Percentiles rank a stretch among this genome's conserved stretches.
phyloP scores from a whole-genome alignment of 2,329 filamentous ascomycete species.

The Penicillium brasilianum region DNA sequence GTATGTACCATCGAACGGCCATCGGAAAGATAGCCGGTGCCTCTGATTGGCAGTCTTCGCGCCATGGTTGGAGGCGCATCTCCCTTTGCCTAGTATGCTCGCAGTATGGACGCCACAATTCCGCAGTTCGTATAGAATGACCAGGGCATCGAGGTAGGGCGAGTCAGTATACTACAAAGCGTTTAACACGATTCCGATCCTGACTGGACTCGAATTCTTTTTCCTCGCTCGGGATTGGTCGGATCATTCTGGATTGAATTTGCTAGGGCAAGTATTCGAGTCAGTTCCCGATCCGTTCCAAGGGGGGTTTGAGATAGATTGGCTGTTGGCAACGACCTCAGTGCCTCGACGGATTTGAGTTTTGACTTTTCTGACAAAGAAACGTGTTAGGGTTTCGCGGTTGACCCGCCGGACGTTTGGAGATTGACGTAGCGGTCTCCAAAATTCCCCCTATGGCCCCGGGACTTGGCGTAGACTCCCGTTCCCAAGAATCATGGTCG shows the following conservation, averaged over 20 bases:
- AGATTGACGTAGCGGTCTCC: slow-evolving; percentile 6
- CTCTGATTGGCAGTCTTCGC: background rate
- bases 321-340: background rate
- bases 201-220: background rate
- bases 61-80: background rate
- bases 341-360: background rate
- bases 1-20: background rate
- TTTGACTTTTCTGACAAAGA: slow-evolving; percentile 2
- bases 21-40: background rate
- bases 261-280: background rate
- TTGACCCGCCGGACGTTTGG: background rate
- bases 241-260: background rate
- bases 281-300: background rate
- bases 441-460: slow-evolving; percentile 21
- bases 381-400: background rate
- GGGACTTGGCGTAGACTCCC: background rate
- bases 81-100: background rate
- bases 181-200: background rate
- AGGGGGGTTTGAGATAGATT: background rate
- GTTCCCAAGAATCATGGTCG: background rate
- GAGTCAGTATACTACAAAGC: slow-evolving; percentile 1
- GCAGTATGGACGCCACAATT: background rate
- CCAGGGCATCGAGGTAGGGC: background rate
- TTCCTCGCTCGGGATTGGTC: background rate
- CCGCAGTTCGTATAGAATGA: no score